A percentile compares a stretch with the other conserved stretches of the same genome.
These are phyloP conservation scores for Coemansia interrupta DNA, from an alignment of 192 early-diverging fungal genomes.

Conservation along the genomic window DNA sequence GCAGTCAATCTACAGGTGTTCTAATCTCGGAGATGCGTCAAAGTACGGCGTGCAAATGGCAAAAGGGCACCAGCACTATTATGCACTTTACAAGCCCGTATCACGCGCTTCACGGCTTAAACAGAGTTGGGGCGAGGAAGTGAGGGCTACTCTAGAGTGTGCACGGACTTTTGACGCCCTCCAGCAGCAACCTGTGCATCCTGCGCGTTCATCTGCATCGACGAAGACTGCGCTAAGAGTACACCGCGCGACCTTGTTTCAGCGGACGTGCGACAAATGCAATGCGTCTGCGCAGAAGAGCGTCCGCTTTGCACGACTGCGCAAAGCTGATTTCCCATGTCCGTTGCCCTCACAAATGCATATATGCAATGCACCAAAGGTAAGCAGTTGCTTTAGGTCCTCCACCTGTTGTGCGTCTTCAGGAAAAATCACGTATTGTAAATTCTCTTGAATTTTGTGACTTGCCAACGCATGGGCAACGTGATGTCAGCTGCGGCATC, in stretches of 20 bases:
- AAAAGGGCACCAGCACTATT: not conserved
- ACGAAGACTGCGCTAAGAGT: not conserved
- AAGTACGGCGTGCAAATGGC: not conserved
- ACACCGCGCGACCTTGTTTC: slow-evolving; percentile 5
- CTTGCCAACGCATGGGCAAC: too few relatives aligned
- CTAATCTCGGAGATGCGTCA: not conserved
- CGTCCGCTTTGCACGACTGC: too few relatives aligned
- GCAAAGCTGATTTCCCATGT: too few relatives aligned
- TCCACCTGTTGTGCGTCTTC: too few relatives aligned
- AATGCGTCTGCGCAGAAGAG: not conserved
- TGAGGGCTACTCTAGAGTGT: not conserved
- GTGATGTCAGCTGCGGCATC: too few relatives aligned
- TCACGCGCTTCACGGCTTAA: not conserved
- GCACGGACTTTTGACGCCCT: not conserved
- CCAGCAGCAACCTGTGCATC: not conserved
- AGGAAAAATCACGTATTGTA: too few relatives aligned
- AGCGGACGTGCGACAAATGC: not conserved
- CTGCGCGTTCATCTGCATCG: too few relatives aligned
- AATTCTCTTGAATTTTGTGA: too few relatives aligned
- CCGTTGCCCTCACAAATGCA: too few relatives aligned
- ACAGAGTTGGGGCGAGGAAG: not conserved
- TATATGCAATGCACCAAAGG: too few relatives aligned
- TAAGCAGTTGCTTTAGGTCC: too few relatives aligned
- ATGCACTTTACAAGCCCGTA: not conserved
- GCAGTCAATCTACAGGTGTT: too few relatives aligned